These are phyloP conservation scores for Phaeophleospora eucalypticola DNA, from an alignment of 2,329 filamentous ascomycete species.

Conservation along the genomic window DNA sequence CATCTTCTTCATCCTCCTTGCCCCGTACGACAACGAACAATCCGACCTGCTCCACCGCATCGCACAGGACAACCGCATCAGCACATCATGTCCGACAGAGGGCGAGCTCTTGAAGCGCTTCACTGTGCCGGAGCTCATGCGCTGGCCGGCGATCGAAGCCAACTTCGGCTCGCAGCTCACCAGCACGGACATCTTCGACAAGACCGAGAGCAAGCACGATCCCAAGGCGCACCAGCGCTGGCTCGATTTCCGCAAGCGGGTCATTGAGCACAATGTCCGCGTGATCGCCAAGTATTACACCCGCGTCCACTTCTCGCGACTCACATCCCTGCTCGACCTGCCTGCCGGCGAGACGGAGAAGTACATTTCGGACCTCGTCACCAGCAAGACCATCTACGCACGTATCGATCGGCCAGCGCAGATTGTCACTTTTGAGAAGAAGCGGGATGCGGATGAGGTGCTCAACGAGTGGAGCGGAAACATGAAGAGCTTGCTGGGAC, in stretches of 20 bases:
- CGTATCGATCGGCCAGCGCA: slow-evolving; percentile 93
- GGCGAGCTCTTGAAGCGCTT: slow-evolving; percentile 88
- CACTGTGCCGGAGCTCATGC: slow-evolving; percentile 94
- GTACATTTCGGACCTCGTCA: slow-evolving; percentile 96
- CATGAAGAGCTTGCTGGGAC: slow-evolving; percentile 86
- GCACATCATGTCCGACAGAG: slow-evolving; percentile 55
- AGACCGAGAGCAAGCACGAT: slow-evolving; percentile 58
- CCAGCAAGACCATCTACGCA: slow-evolving; percentile 94
- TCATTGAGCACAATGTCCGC: slow-evolving; percentile 98
- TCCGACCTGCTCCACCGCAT: slow-evolving; percentile 95
- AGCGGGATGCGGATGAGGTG: slow-evolving; percentile 89
- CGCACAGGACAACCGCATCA: slow-evolving; percentile 74
- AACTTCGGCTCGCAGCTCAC: slow-evolving; percentile 85
- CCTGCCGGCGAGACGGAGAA: slow-evolving; percentile 96
- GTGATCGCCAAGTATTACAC: slow-evolving; percentile 99
- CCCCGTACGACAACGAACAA: slow-evolving; percentile 97
- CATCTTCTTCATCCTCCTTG: slow-evolving; percentile 95
- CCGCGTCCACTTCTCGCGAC: slow-evolving; percentile 83
- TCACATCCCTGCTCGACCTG: slow-evolving; percentile 87
- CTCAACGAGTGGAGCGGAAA: slow-evolving; percentile 98
- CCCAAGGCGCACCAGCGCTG: slow-evolving; percentile 80
- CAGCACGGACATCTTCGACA: slow-evolving; percentile 79
- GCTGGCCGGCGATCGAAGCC: slow-evolving; percentile 90
- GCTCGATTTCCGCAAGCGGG: slow-evolving; percentile 93
- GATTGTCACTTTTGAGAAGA: slow-evolving; percentile 91